These are phyloP conservation scores for Auriscalpium orientale DNA, from an alignment of 768 basidiomycete species.

Conservation along the genomic window DNA sequence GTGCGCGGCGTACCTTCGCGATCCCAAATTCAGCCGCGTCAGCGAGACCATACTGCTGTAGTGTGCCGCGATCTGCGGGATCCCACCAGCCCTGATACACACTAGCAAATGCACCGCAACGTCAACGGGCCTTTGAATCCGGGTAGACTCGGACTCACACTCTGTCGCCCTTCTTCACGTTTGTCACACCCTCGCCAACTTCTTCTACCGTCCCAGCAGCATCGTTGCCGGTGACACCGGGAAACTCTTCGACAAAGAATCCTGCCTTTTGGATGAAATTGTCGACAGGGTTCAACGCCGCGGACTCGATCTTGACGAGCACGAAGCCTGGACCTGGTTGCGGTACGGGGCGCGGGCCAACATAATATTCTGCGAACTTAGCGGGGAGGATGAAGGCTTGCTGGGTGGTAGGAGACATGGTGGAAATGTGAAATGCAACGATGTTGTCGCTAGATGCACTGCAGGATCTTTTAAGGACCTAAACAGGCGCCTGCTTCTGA, in stretches of 20 bases:
- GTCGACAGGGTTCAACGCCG: constrained; percentile 2
- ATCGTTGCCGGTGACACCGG: constrained; percentile 10
- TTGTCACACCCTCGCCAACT: not conserved
- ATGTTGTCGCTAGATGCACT: no score
- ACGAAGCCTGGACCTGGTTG: constrained; percentile 10
- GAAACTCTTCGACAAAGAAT: constrained; percentile 14
- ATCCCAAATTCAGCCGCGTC: constrained; percentile 3
- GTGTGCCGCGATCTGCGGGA: constrained; percentile 2
- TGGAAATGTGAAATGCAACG: no score
- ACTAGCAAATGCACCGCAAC: not conserved
- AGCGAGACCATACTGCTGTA: constrained; percentile 13
- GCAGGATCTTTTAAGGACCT: no score
- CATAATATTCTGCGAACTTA: not conserved
- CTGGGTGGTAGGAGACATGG: not conserved
- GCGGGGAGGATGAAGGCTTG: not conserved
- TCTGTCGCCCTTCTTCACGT: not conserved
- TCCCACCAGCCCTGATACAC: constrained; percentile 4
- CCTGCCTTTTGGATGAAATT: not conserved
- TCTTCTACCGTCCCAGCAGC: not conserved
- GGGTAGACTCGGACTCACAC: not conserved
- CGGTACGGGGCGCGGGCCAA: not conserved
- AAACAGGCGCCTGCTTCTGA: no score
- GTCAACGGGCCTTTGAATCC: not conserved
- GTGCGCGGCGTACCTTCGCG: constrained; percentile 7
- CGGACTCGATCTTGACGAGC: constrained; percentile 7